Base-by-base conservation (phyloP, 2,329 filamentous ascomycete genomes). In the Claviceps pazoutovae region DNA sequence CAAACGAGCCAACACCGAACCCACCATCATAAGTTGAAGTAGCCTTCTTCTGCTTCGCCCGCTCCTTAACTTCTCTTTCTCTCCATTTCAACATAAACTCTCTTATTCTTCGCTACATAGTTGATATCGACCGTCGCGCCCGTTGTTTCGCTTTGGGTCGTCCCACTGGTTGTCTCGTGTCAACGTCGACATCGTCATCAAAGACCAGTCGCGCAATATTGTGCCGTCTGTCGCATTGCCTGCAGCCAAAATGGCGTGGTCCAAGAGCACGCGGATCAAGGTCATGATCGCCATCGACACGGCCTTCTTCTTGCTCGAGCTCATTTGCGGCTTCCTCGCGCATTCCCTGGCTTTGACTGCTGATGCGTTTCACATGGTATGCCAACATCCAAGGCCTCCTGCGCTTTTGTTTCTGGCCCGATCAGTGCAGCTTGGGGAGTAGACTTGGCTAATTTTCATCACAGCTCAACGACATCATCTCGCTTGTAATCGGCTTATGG, bases 341-440 rank as follows among this genome's bases (percentile, higher is more conserved):
- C 84, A 90, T 64, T 97, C 93, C 17, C 79, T 98, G 59, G 93
- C 93, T 39, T 78, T 98, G 54, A 89, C 94, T 64, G 93, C 93
- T 51, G 93, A 98, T 72, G 89, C 93, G 54, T 98, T 98, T 68
- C 93, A 98, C 71, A 98, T 98, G 93, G 86, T 88, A 64, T 60
- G 26, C 26, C 8, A 30, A 30, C 3, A 30, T 9, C 26, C 8
- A 30, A 30, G 8, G 26, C 48, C 49, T 23, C 19, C 11, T 19
- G 19, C 41, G 17, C 41, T 43, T 26, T 21, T 14, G 5, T 16
- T 41, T 39, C 17, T 5, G 36, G 2, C 21, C n/a, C 43, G n/a
- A 21, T 36, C 19, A 38, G 44, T 37, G 14, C n/a, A 26, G 21
- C 17, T 47, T 37, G 14, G 17, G 7, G 23, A 14, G 14, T 11